Evolutionary conservation across 2,329 filamentous ascomycete genomes (phyloP).

Genomic region (Scedosporium apiospermum): DNA sequence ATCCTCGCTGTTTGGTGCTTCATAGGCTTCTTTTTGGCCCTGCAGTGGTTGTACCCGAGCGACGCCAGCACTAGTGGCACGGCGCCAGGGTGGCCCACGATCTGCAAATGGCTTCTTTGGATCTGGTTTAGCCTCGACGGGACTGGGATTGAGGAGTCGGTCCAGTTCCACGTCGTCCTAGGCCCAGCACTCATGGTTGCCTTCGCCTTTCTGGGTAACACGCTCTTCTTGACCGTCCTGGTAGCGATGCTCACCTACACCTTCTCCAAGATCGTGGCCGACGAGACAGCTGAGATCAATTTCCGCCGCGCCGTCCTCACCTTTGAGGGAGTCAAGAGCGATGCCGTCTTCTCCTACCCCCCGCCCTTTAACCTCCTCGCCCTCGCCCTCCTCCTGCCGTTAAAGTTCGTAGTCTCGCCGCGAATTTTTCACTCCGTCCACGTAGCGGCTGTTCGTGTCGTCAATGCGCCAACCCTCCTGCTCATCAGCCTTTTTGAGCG

Average conservation of each 20-base stretch:
- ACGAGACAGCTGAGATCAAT: conserved; percentile 74
- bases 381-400: conserved; percentile 61
- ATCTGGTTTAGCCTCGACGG: conserved; percentile 86
- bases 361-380: conserved; percentile 79
- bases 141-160: conserved; percentile 49
- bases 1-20: conserved; percentile 75
- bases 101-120: conserved; percentile 78
- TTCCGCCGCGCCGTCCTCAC: conserved; percentile 74
- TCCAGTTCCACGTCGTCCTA: conserved; percentile 66
- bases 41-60: conserved; percentile 63
- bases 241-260: conserved; percentile 83
- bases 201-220: conserved; percentile 80
- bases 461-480: conserved; percentile 68
- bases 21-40: conserved; percentile 67
- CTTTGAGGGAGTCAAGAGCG: conserved; percentile 76
- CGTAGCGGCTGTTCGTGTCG: conserved; percentile 61
- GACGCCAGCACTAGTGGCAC: conserved; percentile 21
- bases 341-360: conserved; percentile 73
- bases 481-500: conserved; percentile 64
- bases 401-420: conserved; percentile 68
- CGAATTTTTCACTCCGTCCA: conserved; percentile 90
- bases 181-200: conserved; percentile 72
- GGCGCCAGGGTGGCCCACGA: conserved; percentile 24
- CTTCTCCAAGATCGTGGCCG: conserved; percentile 66
- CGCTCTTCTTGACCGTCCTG: conserved; percentile 78